These are phyloP conservation scores for Lichtheimia corymbifera DNA, from an alignment of 371 early-diverging fungal genomes.

Conservation along the genomic window DNA sequence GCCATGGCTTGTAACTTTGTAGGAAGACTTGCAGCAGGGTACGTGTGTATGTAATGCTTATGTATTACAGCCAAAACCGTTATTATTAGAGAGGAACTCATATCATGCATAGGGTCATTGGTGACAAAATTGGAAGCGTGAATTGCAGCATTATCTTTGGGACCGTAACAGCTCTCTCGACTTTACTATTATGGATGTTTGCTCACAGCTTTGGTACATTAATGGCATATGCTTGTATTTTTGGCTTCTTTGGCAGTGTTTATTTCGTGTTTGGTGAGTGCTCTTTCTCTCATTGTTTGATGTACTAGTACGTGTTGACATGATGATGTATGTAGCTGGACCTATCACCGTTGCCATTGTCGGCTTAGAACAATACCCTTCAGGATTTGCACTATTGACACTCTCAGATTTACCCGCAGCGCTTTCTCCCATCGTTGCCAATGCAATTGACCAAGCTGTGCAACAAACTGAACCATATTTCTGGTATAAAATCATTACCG, in stretches of 20 bases:
- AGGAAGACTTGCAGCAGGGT: slow-evolving; percentile 46
- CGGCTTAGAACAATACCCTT: neutral
- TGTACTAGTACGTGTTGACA: too few relatives aligned
- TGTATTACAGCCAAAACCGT: too few relatives aligned
- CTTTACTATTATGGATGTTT: slow-evolving; percentile 37
- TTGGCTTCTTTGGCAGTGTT: slow-evolving; percentile 22
- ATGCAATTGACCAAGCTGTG: too few relatives aligned
- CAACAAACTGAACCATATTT: too few relatives aligned
- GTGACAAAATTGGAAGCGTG: slow-evolving; percentile 5
- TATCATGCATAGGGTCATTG: neutral
- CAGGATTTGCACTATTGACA: neutral
- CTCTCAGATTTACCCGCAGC: too few relatives aligned
- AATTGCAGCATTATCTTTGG: slow-evolving; percentile 6
- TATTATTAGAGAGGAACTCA: too few relatives aligned
- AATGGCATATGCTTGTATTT: slow-evolving; percentile 21
- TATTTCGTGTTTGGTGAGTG: slow-evolving; percentile 18
- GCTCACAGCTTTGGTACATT: slow-evolving; percentile 23
- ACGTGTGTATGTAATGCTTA: neutral
- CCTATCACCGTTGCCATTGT: slow-evolving; percentile 11
- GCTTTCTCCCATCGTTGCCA: too few relatives aligned
- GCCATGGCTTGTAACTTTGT: slow-evolving; percentile 45
- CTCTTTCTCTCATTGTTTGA: neutral
- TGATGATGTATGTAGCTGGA: neutral
- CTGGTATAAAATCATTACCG: too few relatives aligned
- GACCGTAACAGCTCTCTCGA: neutral